Evolutionary conservation across 345 rosid genomes (phyloP), one percentile per base, ranked within the genome.

Genomic region (Moricandia arvensis): DNA sequence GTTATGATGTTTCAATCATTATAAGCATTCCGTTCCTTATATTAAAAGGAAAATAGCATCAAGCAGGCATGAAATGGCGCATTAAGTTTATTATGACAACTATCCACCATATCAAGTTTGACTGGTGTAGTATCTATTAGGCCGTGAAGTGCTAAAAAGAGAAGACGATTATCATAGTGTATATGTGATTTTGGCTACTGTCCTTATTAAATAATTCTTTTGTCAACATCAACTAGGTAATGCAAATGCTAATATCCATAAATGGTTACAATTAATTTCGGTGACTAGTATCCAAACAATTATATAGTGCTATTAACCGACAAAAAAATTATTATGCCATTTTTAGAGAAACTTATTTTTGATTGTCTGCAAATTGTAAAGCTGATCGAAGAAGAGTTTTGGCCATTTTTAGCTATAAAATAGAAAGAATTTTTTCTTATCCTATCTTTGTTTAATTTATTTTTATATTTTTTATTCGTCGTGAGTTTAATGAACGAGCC

Each of bases 11-110:
- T 57, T 57, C 61, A 24, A 24, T 57, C 33, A 57, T 26, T 24
- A 11, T 57, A 11, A 57, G 15, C 8, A 1, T 26, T 57, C 24
- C 2, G 8, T 57, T 57, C 29, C 24, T 4, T 31, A 6, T 31
- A 59, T 45, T 67, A 67, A 58, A 67, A 57, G 34, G 16, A 7
- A 49, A 47, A 47, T 47, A 6, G 6, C 68, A 68, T 49, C 57
- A 68, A 68, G 55, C 41, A 68, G 35, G 24, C 68, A 75, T 59
- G 55, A 68, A 75, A 68, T 68, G 73, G 27, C 33, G 43, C 74
- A 59, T 34, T 59, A 45, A 10, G 7, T 65, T 74, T 29, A 21
- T 29, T 29, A 29, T 29, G 3, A 4, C 31, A 2, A 29, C 31
- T 74, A 66, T 74, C 67, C 78, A 58, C 12, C 63, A 17, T 34